These are phyloP conservation scores for Globisporangium nodosum DNA, from an alignment of 352 stramenopile species.

Conservation along the genomic window DNA sequence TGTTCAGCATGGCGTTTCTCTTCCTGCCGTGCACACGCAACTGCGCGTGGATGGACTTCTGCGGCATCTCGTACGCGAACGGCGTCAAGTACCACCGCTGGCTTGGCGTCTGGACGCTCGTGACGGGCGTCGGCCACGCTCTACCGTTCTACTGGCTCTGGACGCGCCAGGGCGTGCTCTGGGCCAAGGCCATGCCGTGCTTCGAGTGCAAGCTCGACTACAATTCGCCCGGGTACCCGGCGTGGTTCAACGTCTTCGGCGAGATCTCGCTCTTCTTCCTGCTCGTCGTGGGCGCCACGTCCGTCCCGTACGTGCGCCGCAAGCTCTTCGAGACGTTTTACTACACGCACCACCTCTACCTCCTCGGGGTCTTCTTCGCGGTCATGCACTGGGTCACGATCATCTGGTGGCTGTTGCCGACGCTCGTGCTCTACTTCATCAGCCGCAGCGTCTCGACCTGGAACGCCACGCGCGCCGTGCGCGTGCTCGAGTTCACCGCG, in stretches of 20 bases:
- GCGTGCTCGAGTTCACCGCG: constrained; percentile 25
- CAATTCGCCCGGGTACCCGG: constrained; percentile 25
- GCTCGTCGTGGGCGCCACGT: constrained; percentile 28
- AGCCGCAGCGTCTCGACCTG: constrained; percentile 38
- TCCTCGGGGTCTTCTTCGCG: constrained; percentile 36
- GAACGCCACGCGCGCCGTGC: constrained; percentile 31
- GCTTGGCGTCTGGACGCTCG: constrained; percentile 39
- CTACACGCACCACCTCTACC: constrained; percentile 50
- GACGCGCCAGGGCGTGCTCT: constrained; percentile 24
- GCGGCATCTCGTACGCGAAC: constrained; percentile 57
- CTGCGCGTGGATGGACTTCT: constrained; percentile 60
- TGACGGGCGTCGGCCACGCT: constrained; percentile 29
- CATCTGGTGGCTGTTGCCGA: constrained; percentile 45
- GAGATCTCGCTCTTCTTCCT: constrained; percentile 46
- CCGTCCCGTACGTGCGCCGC: constrained; percentile 44
- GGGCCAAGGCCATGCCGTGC: constrained; percentile 34
- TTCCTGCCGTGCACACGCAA: constrained; percentile 53
- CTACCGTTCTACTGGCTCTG: constrained; percentile 47
- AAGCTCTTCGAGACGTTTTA: constrained; percentile 53
- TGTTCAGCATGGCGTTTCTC: constrained; percentile 63
- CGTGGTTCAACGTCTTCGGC: constrained; percentile 65
- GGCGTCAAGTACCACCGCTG: constrained; percentile 60
- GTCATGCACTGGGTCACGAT: constrained; percentile 46
- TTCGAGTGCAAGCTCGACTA: constrained; percentile 49
- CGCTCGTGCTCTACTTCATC: constrained; percentile 45